Evolutionary conservation across 1,284 basidiomycete genomes (phyloP).

Genomic region (Phellopilus nigrolimitatus): DNA sequence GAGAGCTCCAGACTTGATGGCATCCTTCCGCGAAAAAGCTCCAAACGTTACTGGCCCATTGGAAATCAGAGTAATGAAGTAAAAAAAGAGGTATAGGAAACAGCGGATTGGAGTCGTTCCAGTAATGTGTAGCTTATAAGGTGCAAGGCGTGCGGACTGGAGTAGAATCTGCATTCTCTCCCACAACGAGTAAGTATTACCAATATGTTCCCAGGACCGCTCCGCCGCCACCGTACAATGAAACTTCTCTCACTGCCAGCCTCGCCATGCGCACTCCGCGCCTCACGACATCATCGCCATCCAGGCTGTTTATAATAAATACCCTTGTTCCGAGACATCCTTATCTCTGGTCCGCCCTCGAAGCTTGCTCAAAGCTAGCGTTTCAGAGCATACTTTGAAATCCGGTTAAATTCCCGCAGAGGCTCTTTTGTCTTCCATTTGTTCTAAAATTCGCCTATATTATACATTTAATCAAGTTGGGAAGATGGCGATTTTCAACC

Average conservation of each 20-base stretch:
- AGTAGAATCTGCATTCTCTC: not conserved
- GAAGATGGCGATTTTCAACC: constrained; percentile 12
- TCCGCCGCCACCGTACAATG: too few species aligned
- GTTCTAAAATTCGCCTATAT: not conserved
- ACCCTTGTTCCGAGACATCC: not conserved
- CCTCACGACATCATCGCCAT: not conserved
- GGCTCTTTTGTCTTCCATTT: not conserved
- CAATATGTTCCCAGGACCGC: not conserved
- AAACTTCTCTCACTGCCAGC: constrained; percentile 3
- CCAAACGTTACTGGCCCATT: too few species aligned
- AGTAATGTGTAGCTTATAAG: too few species aligned
- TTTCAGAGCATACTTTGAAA: too few species aligned
- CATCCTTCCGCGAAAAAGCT: too few species aligned
- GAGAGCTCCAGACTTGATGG: too few species aligned
- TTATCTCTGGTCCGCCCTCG: not conserved
- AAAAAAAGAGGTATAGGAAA: too few species aligned
- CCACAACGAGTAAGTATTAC: not conserved
- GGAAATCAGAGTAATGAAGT: too few species aligned
- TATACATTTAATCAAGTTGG: not conserved
- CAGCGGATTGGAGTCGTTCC: too few species aligned
- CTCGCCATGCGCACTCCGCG: not conserved
- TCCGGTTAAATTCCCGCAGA: too few species aligned
- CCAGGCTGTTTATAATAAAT: constrained; percentile 1
- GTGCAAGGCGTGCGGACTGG: too few species aligned
- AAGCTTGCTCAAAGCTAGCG: too few species aligned